Evolutionary conservation across 345 rosid species (phyloP), one percentile per base, ranked within the genome.

Genomic region (Punica granatum): DNA sequence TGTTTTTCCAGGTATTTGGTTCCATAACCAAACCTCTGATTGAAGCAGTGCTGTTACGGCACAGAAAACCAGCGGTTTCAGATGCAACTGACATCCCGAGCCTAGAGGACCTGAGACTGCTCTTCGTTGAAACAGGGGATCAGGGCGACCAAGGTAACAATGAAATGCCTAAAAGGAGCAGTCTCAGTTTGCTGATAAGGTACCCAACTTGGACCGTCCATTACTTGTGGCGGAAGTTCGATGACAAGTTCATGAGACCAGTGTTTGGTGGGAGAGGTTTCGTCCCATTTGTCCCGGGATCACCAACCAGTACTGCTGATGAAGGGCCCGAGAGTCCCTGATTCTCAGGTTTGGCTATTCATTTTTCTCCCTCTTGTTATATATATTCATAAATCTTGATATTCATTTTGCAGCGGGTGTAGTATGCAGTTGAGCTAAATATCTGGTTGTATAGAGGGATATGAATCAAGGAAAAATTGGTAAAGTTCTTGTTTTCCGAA

Each of bases 11-110:
- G 92, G 81, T 85, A 2, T 83, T 77, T 31, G 88, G 89, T 48
- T 81, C 83, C 6, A 70, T 85, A 63, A 87, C 89, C 0, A 83
- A 87, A 69, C 83, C 83, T 26, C 79, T 87, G 56, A 83, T 83
- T 0, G 76, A 78, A 78, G 77, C 79, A 68, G 26, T 84, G 70
- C 75, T 82, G 16, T 67, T 79, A 54, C 54, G 78, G 56, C 64
- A 82, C n/a, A 58, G 73, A 61, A 86, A 79, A 63, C 72, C 69
- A 26, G 33, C 69, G 62, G 60, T 34, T 43, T 71, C 85, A n/a
- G 80, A 84, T 46, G 82, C 76, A 34, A 63, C 74, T 37, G 87
- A 74, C 44, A 64, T 9, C 11, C 72, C 79, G 21, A 84, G 85
- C 70, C 69, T 81, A 15, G 92, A 86, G 58, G 92, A 86, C 54